Base-by-base conservation (phyloP, 129 eudicot species). In the Logfia minima region DNA sequence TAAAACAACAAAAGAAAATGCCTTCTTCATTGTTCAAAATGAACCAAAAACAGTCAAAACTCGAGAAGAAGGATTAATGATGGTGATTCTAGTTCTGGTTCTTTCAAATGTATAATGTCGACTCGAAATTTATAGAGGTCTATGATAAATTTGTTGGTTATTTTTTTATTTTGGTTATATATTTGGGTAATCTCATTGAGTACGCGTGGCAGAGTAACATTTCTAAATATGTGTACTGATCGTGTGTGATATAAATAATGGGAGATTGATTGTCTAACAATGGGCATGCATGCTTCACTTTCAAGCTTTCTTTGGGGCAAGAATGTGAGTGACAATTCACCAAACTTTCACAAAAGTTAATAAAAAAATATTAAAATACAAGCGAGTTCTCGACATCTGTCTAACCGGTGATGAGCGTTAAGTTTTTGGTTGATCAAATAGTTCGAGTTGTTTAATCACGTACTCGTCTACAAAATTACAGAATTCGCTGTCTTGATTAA, bases 301-400 rank as follows among this genome's bases (percentile, higher is more conserved):
- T 80, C 83, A 60, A 55, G 83, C 62, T 80, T 73, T 73, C 83
- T 73, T 80, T 55, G 5, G 79, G 83, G 83, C 70, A 80, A 73
- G 28, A 18, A 41, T 53, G 70, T 3, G 66, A 53, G 79, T 73
- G 83, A 80, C 83, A 28, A 16, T 55, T 60, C 39, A 80, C 83
- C 83, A 80, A 78, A 66, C 79, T 26, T 73, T 73, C 79, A 72
- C 11, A 62, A 73, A 45, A 16, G 7, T 17, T 17, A 53, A 16
- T 73, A 62, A 4, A 80, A 32, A 24, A 51, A 72, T 32, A 34
- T 19, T 22, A 14, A 34, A 8, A 3, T 9, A 72, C 28, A 64
- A 39, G 5, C 70, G 32, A 62, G 21, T 10, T 71, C 55, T 14
- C 5, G 9, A 31, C 70, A 39, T 26, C 43, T 68, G 81, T 77